Conservation (phyloP, 495 filamentous ascomycete genomes). For the Xylaria bambusicola region DNA sequence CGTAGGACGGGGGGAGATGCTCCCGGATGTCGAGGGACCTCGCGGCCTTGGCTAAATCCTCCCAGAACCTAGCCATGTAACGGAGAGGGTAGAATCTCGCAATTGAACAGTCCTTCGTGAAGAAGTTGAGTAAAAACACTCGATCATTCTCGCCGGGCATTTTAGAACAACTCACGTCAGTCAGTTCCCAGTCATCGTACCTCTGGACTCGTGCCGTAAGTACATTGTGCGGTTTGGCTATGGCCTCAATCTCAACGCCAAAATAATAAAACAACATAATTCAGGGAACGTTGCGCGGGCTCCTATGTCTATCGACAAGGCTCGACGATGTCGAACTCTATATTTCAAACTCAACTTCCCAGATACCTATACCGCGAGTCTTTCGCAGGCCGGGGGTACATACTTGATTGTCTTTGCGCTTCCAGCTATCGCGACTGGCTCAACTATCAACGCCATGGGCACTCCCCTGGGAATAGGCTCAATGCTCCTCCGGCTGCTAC, state of each 20-base stretch:
- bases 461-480: background rate
- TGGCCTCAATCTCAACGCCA: conserved; percentile 2
- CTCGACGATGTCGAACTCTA: background rate
- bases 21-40: background rate
- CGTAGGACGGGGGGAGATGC: background rate
- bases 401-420: background rate
- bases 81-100: background rate
- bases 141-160: background rate
- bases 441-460: background rate
- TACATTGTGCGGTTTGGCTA: background rate
- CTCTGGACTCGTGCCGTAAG: background rate
- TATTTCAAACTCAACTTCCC: background rate
- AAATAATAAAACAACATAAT: conserved; percentile 4
- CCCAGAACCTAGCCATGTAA: background rate
- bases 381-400: background rate
- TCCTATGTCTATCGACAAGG: background rate
- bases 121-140: background rate
- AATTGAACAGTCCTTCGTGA: background rate
- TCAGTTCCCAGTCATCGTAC: background rate
- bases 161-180: background rate
- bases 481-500: conserved; percentile 4
- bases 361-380: no score
- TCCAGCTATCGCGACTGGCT: background rate
- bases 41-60: background rate
- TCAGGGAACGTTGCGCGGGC: background rate